A percentile compares a stretch with the other conserved stretches of the same genome.
phyloP scores from a whole-genome alignment of 192 early-diverging fungal species.

The Umbelopsis isabellina region DNA sequence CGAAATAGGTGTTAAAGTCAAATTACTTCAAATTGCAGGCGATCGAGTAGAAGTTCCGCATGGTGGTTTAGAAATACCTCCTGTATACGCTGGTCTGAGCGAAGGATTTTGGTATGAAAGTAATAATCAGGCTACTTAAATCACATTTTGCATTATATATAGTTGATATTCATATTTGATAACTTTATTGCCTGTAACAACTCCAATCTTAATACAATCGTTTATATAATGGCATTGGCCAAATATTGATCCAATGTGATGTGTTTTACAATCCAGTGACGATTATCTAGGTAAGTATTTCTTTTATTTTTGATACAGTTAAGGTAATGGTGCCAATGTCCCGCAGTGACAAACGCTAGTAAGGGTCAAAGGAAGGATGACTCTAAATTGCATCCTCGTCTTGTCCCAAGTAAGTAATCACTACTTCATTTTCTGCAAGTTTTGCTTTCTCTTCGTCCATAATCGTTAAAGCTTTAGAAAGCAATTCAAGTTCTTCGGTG shows the following conservation, averaged over 20 bases:
- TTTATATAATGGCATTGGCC: neutral
- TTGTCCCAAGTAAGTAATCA: too few species aligned
- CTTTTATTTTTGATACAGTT: too few species aligned
- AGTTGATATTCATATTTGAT: neutral
- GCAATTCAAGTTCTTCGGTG: neutral
- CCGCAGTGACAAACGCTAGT: too few species aligned
- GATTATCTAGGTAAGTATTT: too few species aligned
- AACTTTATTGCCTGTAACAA: neutral
- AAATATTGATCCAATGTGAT: too few species aligned
- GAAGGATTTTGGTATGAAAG: constrained; percentile 38
- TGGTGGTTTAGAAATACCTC: constrained; percentile 40
- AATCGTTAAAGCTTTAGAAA: too few species aligned
- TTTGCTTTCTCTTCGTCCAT: too few species aligned
- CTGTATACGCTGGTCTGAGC: constrained; percentile 30
- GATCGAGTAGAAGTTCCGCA: constrained; percentile 60
- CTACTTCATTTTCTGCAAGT: too few species aligned
- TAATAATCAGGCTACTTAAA: neutral
- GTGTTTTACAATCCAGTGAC: too few species aligned
- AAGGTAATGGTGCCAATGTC: too few species aligned
- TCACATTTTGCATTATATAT: neutral
- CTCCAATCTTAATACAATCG: neutral
- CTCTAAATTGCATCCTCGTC: too few species aligned
- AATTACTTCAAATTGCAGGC: constrained; percentile 67
- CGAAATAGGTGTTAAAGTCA: constrained; percentile 69
- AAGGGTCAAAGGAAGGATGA: too few species aligned